Conservation (phyloP, 129 eudicot genomes). For the Artemisia tridentata region DNA sequence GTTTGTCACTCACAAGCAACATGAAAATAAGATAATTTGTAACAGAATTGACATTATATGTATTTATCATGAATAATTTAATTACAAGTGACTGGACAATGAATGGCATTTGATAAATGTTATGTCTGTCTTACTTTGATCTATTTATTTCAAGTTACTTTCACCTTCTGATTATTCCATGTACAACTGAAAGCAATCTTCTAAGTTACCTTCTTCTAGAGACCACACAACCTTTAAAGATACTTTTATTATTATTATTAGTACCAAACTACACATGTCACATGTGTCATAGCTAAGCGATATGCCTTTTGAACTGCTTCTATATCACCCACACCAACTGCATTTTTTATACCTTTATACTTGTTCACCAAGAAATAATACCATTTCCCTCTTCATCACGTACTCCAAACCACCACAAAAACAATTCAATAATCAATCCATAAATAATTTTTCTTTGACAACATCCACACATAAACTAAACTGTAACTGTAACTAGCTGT, state of each 20-base stretch:
- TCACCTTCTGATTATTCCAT: too few relatives aligned
- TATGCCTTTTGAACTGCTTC: constrained; percentile 17
- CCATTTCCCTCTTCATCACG: constrained; percentile 25
- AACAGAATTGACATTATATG: too few relatives aligned
- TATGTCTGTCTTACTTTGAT: too few relatives aligned
- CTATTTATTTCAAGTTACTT: too few relatives aligned
- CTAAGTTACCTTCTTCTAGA: constrained; percentile 20
- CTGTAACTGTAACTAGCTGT: too few relatives aligned
- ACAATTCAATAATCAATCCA: constrained; percentile 2
- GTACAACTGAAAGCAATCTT: too few relatives aligned
- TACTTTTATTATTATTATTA: constrained; percentile 4
- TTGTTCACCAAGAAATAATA: constrained; percentile 26
- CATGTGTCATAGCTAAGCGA: constrained; percentile 15
- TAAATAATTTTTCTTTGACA: not conserved
- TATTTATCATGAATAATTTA: too few relatives aligned
- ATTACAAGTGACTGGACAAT: too few relatives aligned
- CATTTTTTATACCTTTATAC: constrained; percentile 20
- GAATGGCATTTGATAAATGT: too few relatives aligned
- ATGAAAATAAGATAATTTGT: too few relatives aligned
- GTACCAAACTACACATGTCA: constrained; percentile 14
- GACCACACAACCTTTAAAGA: constrained; percentile 2
- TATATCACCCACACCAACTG: too few relatives aligned
- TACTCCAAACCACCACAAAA: constrained; percentile 3
- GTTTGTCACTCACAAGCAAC: too few relatives aligned
- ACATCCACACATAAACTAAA: not conserved